Base-by-base conservation (phyloP, 768 basidiomycete species). In the Amanita jacksonii region DNA sequence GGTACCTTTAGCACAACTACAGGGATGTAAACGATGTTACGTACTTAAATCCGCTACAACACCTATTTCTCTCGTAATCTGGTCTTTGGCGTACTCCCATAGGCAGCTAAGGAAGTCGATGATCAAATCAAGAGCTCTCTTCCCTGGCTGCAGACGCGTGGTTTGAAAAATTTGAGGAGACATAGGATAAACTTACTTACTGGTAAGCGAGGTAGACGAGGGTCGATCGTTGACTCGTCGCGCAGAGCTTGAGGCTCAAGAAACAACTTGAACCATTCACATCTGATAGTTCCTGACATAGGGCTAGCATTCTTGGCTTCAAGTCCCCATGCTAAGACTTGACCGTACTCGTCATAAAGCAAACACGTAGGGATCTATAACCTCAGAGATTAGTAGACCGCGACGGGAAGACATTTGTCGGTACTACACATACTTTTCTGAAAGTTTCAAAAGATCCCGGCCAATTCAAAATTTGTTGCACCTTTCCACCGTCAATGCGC, bases 401-500 rank as follows among this genome's bases (percentile, higher is more conserved):
- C 22, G 41, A 23, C 42, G 34, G 3, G 13, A 33, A 33, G 7
- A 4, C 5, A 6, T 22, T 10, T 23, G n/a, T 22, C 5, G 8
- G 41, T n/a, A 35, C 34, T 37, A 1, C 6, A 46, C 59, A 48
- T 22, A 74, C 80, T 66, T 92, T 91, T 55, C 87, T 71, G 67
- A 86, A 91, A 1, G 83, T 88, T 61, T 91, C 89, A 50, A 79
- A 74, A 2, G 83, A 83, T 5, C 85, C 86, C 0, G 85, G 88
- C 89, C 89, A 92, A 47, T 75, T 74, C 13, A 92, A 62, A 44
- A 92, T 88, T 56, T 91, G 88, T 51, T 89, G 89, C 4, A 90
- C 73, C 50, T 72, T 71, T 12, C 90, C 90, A 0, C 73, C 74
- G 8, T 83, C 76, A 46, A 90, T 84, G 50, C 89, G 79, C 8